A percentile compares a stretch with the other conserved stretches of the same genome.
Conservation (phyloP, 306 rosid genomes). For the Medicago lupulina region DNA sequence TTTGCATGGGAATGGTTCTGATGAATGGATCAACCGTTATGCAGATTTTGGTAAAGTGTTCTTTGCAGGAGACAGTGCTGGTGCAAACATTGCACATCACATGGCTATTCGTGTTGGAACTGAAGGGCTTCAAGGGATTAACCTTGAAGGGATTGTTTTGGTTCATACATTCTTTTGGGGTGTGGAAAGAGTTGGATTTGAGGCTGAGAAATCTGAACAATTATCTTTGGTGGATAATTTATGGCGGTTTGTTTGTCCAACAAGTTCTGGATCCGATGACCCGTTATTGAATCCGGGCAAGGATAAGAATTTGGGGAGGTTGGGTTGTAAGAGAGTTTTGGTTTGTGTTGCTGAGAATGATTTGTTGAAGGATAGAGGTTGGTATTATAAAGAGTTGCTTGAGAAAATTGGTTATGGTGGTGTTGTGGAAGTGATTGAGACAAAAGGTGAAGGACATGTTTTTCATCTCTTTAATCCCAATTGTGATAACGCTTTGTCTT, state of each 20-base stretch:
- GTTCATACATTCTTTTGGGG: slow-evolving; percentile 77
- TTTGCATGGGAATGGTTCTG: slow-evolving; percentile 50
- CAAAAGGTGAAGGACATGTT: slow-evolving; percentile 58
- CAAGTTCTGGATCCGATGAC: slow-evolving; percentile 53
- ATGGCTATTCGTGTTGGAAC: slow-evolving; percentile 55
- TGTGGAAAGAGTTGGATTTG: slow-evolving; percentile 48
- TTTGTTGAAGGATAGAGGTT: slow-evolving; percentile 53
- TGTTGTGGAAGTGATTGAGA: neutral
- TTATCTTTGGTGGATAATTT: slow-evolving; percentile 20
- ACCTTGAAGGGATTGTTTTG: slow-evolving; percentile 50
- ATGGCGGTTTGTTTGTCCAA: slow-evolving; percentile 59
- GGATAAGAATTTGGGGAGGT: slow-evolving; percentile 56
- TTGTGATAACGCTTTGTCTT: slow-evolving; percentile 34
- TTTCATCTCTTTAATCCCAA: slow-evolving; percentile 57
- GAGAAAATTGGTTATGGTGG: slow-evolving; percentile 60
- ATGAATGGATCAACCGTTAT: slow-evolving; percentile 55
- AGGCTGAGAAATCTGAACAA: neutral
- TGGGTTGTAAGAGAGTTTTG: slow-evolving; percentile 59
- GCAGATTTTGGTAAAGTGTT: slow-evolving; percentile 57
- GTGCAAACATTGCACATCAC: slow-evolving; percentile 64
- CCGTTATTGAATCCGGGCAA: slow-evolving; percentile 58
- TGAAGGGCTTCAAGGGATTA: slow-evolving; percentile 49
- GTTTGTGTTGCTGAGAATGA: slow-evolving; percentile 74
- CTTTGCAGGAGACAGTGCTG: slow-evolving; percentile 75
- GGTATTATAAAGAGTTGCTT: slow-evolving; percentile 51